Percentiles rank a stretch among this genome's conserved stretches.
phyloP scores from a whole-genome alignment of 2,329 filamentous ascomycete genomes.

The Dothideomycetes sp. region DNA sequence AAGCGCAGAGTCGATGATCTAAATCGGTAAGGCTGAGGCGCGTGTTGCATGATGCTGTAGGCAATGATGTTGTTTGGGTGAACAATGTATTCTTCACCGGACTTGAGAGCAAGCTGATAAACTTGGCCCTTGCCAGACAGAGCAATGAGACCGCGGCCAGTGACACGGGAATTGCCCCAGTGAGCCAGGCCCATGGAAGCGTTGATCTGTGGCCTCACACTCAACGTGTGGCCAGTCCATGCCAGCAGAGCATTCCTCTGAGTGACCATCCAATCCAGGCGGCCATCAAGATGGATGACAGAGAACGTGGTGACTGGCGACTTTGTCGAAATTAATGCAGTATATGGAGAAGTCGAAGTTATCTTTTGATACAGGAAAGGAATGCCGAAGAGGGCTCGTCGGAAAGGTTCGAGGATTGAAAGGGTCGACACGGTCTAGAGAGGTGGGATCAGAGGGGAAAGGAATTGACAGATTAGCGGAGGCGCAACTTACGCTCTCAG shows the following conservation, averaged over 20 bases:
- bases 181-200: constrained; percentile 57
- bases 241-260: constrained; percentile 84
- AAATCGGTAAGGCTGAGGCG: constrained; percentile 77
- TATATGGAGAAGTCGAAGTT: constrained; percentile 77
- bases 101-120: constrained; percentile 70
- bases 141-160: constrained; percentile 76
- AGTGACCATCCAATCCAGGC: constrained; percentile 87
- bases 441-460: constrained; percentile 1
- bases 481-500: constrained; percentile 58
- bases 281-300: constrained; percentile 81
- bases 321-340: constrained; percentile 78
- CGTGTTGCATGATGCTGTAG: constrained; percentile 65
- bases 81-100: constrained; percentile 80
- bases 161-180: constrained; percentile 85
- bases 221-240: constrained; percentile 86
- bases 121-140: constrained; percentile 80
- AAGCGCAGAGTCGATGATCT: constrained; percentile 64
- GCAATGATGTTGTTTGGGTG: constrained; percentile 85
- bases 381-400: constrained; percentile 68
- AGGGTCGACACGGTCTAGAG: constrained; percentile 84
- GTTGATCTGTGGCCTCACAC: constrained; percentile 64
- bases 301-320: constrained; percentile 78
- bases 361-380: constrained; percentile 92
- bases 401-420: constrained; percentile 73
- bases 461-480: not conserved